A percentile compares a stretch with the other conserved stretches of the same genome.
phyloP scores from a whole-genome alignment of 495 filamentous ascomycete species.

The Pseudotulostoma volvatum region DNA sequence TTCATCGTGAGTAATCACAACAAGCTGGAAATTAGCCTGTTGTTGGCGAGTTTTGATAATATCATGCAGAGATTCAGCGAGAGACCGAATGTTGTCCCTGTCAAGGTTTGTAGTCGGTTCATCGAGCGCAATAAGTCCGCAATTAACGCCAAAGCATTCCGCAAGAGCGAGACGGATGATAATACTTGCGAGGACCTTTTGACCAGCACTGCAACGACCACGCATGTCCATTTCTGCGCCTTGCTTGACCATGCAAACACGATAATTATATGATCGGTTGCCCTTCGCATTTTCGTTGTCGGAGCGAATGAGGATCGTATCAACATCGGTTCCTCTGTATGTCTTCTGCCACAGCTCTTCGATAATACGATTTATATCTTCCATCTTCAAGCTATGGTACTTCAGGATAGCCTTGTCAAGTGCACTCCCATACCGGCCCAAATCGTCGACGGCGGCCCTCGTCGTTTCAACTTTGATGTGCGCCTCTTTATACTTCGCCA shows the following conservation, averaged over 20 bases:
- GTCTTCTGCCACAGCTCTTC: constrained; percentile 93
- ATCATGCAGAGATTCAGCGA: constrained; percentile 68
- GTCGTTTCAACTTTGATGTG: constrained; percentile 87
- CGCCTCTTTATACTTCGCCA: constrained; percentile 65
- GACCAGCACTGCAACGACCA: constrained; percentile 87
- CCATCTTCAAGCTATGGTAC: constrained; percentile 92
- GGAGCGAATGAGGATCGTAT: constrained; percentile 86
- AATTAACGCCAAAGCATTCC: constrained; percentile 93
- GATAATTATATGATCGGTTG: constrained; percentile 88
- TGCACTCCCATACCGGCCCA: constrained; percentile 61
- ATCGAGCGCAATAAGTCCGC: constrained; percentile 90
- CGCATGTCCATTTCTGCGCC: constrained; percentile 99
- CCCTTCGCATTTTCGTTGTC: constrained; percentile 61
- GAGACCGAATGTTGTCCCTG: constrained; percentile 75
- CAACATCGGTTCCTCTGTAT: constrained; percentile 94
- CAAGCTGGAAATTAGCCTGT: constrained; percentile 91
- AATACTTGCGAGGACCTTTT: constrained; percentile 92
- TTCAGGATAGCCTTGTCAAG: constrained; percentile 94
- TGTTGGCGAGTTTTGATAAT: constrained; percentile 73
- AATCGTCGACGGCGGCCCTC: constrained; percentile 79
- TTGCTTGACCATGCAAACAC: constrained; percentile 95
- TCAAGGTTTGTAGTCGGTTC: constrained; percentile 98
- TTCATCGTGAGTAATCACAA: constrained; percentile 98
- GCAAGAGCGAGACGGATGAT: constrained; percentile 94
- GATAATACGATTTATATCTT: constrained; percentile 89